Percentiles rank a stretch among this genome's conserved stretches.
These are phyloP conservation scores for Phaeodactylum tricornutum DNA, from an alignment of 108 stramenopile species.

Conservation along the genomic window DNA sequence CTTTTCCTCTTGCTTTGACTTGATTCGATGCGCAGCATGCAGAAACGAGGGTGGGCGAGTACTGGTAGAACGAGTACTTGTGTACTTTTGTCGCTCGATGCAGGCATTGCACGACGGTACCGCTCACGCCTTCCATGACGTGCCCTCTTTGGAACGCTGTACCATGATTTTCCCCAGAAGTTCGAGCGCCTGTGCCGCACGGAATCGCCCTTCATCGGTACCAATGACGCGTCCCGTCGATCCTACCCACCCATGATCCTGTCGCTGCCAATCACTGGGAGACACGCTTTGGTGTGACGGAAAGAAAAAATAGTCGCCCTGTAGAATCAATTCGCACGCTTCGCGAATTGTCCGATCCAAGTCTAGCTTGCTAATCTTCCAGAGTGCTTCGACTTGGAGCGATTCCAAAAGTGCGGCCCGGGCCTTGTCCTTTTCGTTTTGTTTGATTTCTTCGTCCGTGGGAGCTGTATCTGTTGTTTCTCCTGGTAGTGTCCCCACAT, in stretches of 20 bases:
- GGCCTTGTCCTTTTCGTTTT: conserved; percentile 32
- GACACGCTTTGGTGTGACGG: conserved; percentile 41
- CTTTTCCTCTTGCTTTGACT: no score
- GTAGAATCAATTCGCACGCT: conserved; percentile 55
- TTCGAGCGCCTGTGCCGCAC: conserved; percentile 56
- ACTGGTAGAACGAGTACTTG: no score
- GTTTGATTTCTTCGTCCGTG: conserved; percentile 33
- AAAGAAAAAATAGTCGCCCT: conserved; percentile 45
- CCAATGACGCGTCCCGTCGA: conserved; percentile 31
- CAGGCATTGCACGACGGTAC: no score
- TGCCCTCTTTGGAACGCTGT: conserved; percentile 56
- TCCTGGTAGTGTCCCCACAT: background rate
- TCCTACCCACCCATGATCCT: conserved; percentile 27
- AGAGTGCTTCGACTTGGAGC: conserved; percentile 68
- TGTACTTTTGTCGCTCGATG: no score
- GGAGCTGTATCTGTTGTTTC: conserved; percentile 6
- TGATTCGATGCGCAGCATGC: no score
- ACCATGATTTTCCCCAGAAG: conserved; percentile 73
- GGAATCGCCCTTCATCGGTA: conserved; percentile 35
- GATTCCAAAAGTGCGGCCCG: conserved; percentile 41
- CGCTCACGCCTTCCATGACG: conserved; percentile 39
- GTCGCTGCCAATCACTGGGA: conserved; percentile 10
- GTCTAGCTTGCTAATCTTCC: conserved; percentile 77
- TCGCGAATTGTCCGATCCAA: conserved; percentile 48
- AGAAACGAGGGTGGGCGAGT: no score